Percentiles rank a stretch among this genome's conserved stretches.
Evolutionary conservation across 768 basidiomycete species (phyloP).

Genomic region (Xerocomellus intermedius): DNA sequence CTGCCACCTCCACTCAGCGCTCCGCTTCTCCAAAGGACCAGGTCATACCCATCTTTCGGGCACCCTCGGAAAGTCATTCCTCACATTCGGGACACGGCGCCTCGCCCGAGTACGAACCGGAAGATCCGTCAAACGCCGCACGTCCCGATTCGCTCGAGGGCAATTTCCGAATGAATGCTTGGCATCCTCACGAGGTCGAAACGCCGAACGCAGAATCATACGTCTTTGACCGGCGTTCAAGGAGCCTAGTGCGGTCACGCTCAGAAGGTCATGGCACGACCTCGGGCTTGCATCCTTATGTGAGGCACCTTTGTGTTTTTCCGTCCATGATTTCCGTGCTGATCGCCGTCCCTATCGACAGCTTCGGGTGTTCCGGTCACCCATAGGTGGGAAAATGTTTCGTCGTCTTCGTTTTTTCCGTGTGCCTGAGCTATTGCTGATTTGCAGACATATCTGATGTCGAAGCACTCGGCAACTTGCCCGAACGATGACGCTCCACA

Average conservation of each 20-base stretch:
- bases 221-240: slow-evolving; percentile 28
- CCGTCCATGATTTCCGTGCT: slow-evolving; percentile 1
- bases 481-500: slow-evolving; percentile 22
- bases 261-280: slow-evolving; percentile 27
- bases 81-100: slow-evolving; percentile 29
- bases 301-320: slow-evolving; percentile 10
- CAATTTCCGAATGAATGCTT: slow-evolving; percentile 24
- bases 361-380: slow-evolving; percentile 32
- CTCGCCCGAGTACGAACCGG: slow-evolving; percentile 42
- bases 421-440: slow-evolving; percentile 6
- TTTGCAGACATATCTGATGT: slow-evolving; percentile 28
- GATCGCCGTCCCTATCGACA: slow-evolving; percentile 9
- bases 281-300: slow-evolving; percentile 33
- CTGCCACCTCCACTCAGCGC: slow-evolving; percentile 2
- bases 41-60: slow-evolving; percentile 23
- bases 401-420: background rate
- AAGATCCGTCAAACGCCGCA: slow-evolving; percentile 21
- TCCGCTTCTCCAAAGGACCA: slow-evolving; percentile 24
- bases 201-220: slow-evolving; percentile 20
- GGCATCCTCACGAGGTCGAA: slow-evolving; percentile 16
- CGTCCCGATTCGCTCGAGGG: slow-evolving; percentile 21
- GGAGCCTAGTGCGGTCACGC: slow-evolving; percentile 29
- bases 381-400: slow-evolving; percentile 26
- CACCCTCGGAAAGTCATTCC: slow-evolving; percentile 18
- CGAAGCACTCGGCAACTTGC: slow-evolving; percentile 24